A percentile compares a stretch with the other conserved stretches of the same genome.
phyloP scores from a whole-genome alignment of 192 early-diverging fungal genomes.

The Dispira simplex region DNA sequence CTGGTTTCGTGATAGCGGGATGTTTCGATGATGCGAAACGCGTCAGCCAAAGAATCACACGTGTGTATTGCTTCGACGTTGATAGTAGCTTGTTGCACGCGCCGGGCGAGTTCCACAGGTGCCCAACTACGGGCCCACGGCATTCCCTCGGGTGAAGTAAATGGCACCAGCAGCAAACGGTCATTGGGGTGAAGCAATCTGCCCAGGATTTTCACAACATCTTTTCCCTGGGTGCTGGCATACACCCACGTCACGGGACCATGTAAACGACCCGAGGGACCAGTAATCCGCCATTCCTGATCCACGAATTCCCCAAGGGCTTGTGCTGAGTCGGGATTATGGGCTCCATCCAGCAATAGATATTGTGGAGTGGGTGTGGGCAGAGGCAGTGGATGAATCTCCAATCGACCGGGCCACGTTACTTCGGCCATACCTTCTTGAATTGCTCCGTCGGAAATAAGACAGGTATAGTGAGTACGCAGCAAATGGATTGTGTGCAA shows the following conservation, averaged over 20 bases:
- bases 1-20: constrained; percentile 16
- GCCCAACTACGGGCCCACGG: constrained; percentile 46
- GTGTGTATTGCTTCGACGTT: constrained; percentile 15
- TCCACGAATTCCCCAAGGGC: constrained; percentile 39
- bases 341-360: neutral
- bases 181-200: constrained; percentile 34
- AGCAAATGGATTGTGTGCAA: constrained; percentile 32
- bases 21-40: neutral
- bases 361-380: neutral
- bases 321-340: neutral
- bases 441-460: constrained; percentile 18
- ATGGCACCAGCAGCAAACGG: constrained; percentile 36
- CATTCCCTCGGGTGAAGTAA: constrained; percentile 56
- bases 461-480: constrained; percentile 11
- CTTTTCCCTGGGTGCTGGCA: constrained; percentile 44
- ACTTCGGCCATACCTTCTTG: constrained; percentile 34
- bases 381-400: constrained; percentile 16
- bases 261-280: constrained; percentile 16
- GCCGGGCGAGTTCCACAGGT: constrained; percentile 21
- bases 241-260: constrained; percentile 42
- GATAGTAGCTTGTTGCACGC: constrained; percentile 2
- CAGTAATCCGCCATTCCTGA: constrained; percentile 61
- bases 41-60: constrained; percentile 10
- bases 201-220: constrained; percentile 32
- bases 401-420: constrained; percentile 65